These are phyloP conservation scores for Nothopassalora personata DNA, from an alignment of 2,329 filamentous ascomycete genomes.

Conservation along the genomic window DNA sequence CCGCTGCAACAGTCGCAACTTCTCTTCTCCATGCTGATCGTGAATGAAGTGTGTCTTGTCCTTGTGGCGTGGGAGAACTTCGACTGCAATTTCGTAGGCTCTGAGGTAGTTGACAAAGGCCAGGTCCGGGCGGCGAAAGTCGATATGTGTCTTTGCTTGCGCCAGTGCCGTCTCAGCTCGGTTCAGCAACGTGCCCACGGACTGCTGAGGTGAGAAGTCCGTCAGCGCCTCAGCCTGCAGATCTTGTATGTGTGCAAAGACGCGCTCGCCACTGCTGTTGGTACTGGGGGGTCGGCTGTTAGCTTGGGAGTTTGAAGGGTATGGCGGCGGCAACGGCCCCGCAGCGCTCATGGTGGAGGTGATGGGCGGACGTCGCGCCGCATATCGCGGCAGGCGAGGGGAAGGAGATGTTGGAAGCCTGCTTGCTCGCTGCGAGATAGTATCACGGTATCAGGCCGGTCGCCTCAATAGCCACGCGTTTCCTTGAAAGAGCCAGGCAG, in stretches of 20 bases:
- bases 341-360: conserved; percentile 37
- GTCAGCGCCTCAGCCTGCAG: conserved; percentile 38
- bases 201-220: conserved; percentile 24
- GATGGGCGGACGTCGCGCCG: conserved; percentile 2
- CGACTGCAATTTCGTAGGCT: conserved; percentile 71
- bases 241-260: conserved; percentile 39
- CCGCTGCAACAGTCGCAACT: conserved; percentile 42
- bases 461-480: not conserved
- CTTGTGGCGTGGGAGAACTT: conserved; percentile 68
- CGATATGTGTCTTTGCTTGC: conserved; percentile 54
- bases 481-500: conserved; percentile 3
- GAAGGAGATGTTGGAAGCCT: not conserved
- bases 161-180: conserved; percentile 39
- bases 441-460: not conserved
- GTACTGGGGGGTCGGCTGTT: not conserved
- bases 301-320: not conserved
- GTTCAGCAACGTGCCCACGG: conserved; percentile 35
- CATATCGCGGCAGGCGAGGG: conserved; percentile 3
- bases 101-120: conserved; percentile 81
- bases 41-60: conserved; percentile 62
- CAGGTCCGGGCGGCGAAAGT: conserved; percentile 62
- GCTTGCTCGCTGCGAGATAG: not conserved
- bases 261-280: conserved; percentile 22
- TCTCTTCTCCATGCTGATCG: conserved; percentile 40
- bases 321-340: conserved; percentile 17